These are phyloP conservation scores for Aspergillus intermedius DNA, from an alignment of 2,329 filamentous ascomycete genomes.

Conservation along the genomic window DNA sequence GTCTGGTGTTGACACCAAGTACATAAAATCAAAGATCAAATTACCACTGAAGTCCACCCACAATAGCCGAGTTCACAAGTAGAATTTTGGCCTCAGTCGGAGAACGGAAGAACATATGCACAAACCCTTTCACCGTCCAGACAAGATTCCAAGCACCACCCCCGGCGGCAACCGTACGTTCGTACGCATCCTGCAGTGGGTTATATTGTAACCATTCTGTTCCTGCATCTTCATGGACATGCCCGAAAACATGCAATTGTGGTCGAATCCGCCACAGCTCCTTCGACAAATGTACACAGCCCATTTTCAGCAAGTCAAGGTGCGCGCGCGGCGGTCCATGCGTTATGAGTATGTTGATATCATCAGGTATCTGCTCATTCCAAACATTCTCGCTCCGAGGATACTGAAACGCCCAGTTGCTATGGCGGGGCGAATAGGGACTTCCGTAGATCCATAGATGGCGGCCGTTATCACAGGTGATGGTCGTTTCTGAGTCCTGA, in stretches of 20 bases:
- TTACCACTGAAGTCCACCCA: slow-evolving; percentile 11
- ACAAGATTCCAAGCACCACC: slow-evolving; percentile 1
- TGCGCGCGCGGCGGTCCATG: slow-evolving; percentile 69
- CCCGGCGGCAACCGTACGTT: slow-evolving; percentile 42
- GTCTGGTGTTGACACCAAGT: neutral
- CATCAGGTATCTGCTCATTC: slow-evolving; percentile 58
- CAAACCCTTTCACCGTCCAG: slow-evolving; percentile 5
- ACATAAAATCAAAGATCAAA: slow-evolving; percentile 1
- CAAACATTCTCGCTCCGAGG: slow-evolving; percentile 55
- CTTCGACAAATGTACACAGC: slow-evolving; percentile 58
- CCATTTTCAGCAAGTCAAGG: slow-evolving; percentile 48
- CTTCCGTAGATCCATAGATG: slow-evolving; percentile 65
- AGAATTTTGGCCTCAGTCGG: slow-evolving; percentile 12
- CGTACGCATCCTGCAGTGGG: slow-evolving; percentile 59
- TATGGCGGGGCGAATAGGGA: slow-evolving; percentile 65
- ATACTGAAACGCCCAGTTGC: slow-evolving; percentile 73
- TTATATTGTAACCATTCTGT: slow-evolving; percentile 62
- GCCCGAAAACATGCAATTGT: slow-evolving; percentile 71
- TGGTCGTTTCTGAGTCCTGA: slow-evolving; percentile 54
- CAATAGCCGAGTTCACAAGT: slow-evolving; percentile 15
- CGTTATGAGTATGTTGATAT: slow-evolving; percentile 69
- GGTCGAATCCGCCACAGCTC: slow-evolving; percentile 60
- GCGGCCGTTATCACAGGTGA: slow-evolving; percentile 53
- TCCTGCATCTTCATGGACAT: slow-evolving; percentile 68
- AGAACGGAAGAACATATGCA: neutral